phyloP scores from a whole-genome alignment of 2,329 filamentous ascomycete species.

The Akanthomyces lecanii region DNA sequence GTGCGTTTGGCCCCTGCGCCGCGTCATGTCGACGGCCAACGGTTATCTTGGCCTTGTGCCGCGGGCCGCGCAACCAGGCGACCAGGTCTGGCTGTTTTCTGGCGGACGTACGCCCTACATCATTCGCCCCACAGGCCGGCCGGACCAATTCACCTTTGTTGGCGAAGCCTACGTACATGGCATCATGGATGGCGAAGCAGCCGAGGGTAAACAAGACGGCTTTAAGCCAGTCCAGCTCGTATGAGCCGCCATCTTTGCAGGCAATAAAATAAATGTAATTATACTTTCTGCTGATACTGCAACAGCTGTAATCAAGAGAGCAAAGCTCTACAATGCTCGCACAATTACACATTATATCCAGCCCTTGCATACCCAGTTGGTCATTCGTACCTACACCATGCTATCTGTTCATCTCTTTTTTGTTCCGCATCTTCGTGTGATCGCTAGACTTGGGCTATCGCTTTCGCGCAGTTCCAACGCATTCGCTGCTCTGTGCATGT shows the following conservation, averaged over 20 bases:
- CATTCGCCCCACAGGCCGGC: background rate
- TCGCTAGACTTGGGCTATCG: background rate
- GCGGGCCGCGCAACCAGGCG: background rate
- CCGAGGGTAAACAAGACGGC: slow-evolving; percentile 1
- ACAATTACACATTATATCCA: background rate
- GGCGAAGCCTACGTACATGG: slow-evolving; percentile 14
- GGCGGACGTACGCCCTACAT: slow-evolving; percentile 11
- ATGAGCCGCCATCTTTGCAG: background rate
- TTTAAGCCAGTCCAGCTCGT: slow-evolving; percentile 4
- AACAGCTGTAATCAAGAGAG: background rate
- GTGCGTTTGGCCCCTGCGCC: slow-evolving; percentile 13
- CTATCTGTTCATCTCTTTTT: too few species aligned
- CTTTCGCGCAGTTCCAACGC: too few species aligned
- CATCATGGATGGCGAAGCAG: slow-evolving; percentile 14
- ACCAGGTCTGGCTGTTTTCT: slow-evolving; percentile 18
- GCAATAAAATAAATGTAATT: background rate
- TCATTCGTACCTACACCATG: too few species aligned
- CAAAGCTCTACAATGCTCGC: background rate
- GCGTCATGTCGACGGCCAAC: slow-evolving; percentile 8
- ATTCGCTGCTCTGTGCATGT: background rate
- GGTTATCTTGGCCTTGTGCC: slow-evolving; percentile 18
- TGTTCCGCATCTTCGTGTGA: too few species aligned
- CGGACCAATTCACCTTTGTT: background rate
- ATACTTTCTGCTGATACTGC: background rate
- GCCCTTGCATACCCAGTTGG: background rate